Conservation (phyloP, 345 rosid species). For the Aurinia saxatilis region DNA sequence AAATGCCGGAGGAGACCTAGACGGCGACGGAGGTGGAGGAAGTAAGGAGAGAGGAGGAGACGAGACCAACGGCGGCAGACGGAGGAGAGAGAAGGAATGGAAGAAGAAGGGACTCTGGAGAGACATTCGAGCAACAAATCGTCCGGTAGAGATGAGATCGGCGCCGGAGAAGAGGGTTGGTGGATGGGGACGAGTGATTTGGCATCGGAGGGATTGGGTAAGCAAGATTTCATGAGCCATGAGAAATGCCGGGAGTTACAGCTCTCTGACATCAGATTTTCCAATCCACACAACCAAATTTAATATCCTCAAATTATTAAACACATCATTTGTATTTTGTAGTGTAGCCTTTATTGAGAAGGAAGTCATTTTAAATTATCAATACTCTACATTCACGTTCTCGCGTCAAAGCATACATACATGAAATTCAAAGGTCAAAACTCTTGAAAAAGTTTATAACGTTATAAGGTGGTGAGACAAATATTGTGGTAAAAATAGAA, state of each 20-base stretch:
- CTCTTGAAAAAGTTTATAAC: too few species aligned
- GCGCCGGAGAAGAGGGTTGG: constrained; percentile 3
- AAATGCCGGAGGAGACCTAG: constrained; percentile 43
- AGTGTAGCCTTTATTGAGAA: too few species aligned
- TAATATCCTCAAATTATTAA: too few species aligned
- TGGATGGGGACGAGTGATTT: constrained; percentile 28
- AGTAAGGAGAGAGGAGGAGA: constrained; percentile 57
- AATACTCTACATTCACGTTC: too few species aligned
- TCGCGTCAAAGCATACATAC: too few species aligned
- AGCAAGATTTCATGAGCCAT: constrained; percentile 86
- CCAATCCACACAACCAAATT: not conserved
- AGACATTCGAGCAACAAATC: constrained; percentile 79
- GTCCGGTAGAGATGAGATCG: constrained; percentile 58
- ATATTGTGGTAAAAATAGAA: too few species aligned
- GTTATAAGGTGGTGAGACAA: too few species aligned
- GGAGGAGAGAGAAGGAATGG: constrained; percentile 50
- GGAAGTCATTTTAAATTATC: too few species aligned
- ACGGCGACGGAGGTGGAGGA: constrained; percentile 60
- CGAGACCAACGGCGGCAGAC: constrained; percentile 89
- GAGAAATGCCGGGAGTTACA: constrained; percentile 91
- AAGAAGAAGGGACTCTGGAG: constrained; percentile 55
- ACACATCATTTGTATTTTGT: too few species aligned
- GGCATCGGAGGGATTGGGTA: constrained; percentile 51
- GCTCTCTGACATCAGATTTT: constrained; percentile 49
- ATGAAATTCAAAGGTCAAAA: too few species aligned